A percentile compares a stretch with the other conserved stretches of the same genome.
Evolutionary conservation across 306 rosid genomes (phyloP).

Genomic region (Corylus americana): DNA sequence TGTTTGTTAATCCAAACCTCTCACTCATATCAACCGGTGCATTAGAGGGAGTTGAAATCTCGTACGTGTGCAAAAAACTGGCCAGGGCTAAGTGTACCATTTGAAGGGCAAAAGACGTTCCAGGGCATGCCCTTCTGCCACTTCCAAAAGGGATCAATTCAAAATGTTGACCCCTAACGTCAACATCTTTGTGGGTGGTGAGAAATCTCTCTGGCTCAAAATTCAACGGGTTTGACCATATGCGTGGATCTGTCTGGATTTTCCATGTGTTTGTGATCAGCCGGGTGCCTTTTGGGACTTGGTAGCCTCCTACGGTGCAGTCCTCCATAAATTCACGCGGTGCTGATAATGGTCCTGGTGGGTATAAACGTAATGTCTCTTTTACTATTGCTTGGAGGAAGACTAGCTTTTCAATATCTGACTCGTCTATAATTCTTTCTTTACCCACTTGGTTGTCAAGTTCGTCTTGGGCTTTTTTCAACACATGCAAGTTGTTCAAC

Average conservation of each 20-base stretch:
- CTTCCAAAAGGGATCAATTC: slow-evolving; percentile 57
- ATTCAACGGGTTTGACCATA: slow-evolving; percentile 49
- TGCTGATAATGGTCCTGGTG: not conserved
- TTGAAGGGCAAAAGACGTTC: slow-evolving; percentile 37
- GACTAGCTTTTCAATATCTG: not conserved
- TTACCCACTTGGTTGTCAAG: not conserved
- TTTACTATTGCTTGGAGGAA: not conserved
- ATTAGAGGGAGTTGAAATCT: no score
- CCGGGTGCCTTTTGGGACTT: slow-evolving; percentile 45
- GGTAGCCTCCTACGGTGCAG: slow-evolving; percentile 26
- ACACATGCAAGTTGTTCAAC: not conserved
- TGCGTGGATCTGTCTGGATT: slow-evolving; percentile 48
- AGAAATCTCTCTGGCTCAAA: slow-evolving; percentile 61
- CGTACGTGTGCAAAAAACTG: slow-evolving; percentile 43
- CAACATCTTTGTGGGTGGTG: slow-evolving; percentile 39
- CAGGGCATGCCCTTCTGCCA: slow-evolving; percentile 66
- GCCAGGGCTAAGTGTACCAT: slow-evolving; percentile 41
- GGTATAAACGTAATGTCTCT: not conserved
- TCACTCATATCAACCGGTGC: no score
- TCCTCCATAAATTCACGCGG: not conserved
- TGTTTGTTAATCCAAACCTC: no score
- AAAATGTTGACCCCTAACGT: slow-evolving; percentile 46
- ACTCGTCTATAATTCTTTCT: not conserved
- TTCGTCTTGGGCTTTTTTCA: not conserved
- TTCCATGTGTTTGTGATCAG: slow-evolving; percentile 50